Evolutionary conservation across 257 asterid species (phyloP).

Genomic region (Leptodermis oblonga): DNA sequence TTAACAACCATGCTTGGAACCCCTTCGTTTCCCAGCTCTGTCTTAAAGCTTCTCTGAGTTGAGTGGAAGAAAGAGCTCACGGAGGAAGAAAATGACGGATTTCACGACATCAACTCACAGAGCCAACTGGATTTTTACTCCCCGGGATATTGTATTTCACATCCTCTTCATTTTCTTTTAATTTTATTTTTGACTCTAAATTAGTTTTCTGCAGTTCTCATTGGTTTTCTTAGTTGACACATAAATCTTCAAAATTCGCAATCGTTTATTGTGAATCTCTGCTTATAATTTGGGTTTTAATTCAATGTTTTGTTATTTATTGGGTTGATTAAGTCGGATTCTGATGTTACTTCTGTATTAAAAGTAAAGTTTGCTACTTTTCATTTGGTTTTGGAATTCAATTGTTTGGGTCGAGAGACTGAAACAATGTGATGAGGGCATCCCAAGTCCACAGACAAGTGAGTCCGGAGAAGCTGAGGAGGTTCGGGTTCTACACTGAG

Average conservation of each 20-base stretch:
- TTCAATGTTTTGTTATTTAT: too few species aligned
- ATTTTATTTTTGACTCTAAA: too few species aligned
- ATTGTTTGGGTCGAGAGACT: background rate
- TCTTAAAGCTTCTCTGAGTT: background rate
- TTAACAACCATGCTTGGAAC: too few species aligned
- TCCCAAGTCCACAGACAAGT: too few species aligned
- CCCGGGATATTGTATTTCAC: slow-evolving; percentile 60
- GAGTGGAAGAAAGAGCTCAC: background rate
- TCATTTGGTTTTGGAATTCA: background rate
- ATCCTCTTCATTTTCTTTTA: background rate
- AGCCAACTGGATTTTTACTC: slow-evolving; percentile 82
- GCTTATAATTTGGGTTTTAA: background rate
- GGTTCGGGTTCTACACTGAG: too few species aligned
- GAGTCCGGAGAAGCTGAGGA: too few species aligned
- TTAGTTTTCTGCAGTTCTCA: background rate
- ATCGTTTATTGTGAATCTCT: background rate
- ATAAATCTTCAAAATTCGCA: background rate
- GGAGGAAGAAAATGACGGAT: slow-evolving; percentile 58
- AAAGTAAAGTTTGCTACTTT: background rate
- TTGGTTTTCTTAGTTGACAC: background rate
- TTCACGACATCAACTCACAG: slow-evolving; percentile 79
- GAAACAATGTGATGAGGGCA: too few species aligned
- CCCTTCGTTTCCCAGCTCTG: background rate
- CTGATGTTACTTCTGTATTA: background rate
- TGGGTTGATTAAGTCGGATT: background rate